Evolutionary conservation across 352 stramenopile species (phyloP).

Genomic region (Hyaloperonospora arabidopsidis): DNA sequence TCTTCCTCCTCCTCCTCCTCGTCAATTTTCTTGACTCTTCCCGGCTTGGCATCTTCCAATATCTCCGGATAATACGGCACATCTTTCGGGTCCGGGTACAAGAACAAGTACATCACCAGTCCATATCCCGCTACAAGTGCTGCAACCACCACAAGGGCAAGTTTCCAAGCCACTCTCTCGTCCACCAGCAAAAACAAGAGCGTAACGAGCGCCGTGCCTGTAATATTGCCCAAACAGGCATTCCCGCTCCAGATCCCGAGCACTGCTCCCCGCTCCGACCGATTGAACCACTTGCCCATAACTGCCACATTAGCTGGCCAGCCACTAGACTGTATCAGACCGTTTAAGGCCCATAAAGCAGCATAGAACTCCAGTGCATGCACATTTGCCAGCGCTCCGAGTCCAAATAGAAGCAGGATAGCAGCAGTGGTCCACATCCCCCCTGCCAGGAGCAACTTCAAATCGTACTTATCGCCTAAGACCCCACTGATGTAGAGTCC

Average conservation of each 20-base stretch:
- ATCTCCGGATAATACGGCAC: slow-evolving; percentile 40
- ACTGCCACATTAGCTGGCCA: slow-evolving; percentile 70
- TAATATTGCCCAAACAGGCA: slow-evolving; percentile 94
- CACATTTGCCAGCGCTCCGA: slow-evolving; percentile 49
- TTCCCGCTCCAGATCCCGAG: slow-evolving; percentile 95
- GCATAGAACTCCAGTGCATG: slow-evolving; percentile 68
- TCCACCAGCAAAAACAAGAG: slow-evolving; percentile 74
- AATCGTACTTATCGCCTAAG: slow-evolving; percentile 59
- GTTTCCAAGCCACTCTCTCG: slow-evolving; percentile 81
- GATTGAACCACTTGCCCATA: slow-evolving; percentile 91
- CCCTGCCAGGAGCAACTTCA: slow-evolving; percentile 56
- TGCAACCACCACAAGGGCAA: slow-evolving; percentile 83
- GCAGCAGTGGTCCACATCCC: slow-evolving; percentile 63
- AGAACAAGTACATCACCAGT: slow-evolving; percentile 74
- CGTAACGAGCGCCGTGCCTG: slow-evolving; percentile 80
- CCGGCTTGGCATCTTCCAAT: slow-evolving; percentile 42
- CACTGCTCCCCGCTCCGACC: slow-evolving; percentile 69
- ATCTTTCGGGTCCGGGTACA: slow-evolving; percentile 72
- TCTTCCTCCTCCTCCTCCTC: slow-evolving; percentile 11
- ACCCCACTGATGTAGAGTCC: slow-evolving; percentile 70
- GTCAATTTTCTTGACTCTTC: slow-evolving; percentile 20
- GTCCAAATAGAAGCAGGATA: slow-evolving; percentile 54
- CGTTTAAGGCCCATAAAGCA: slow-evolving; percentile 64
- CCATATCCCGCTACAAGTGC: slow-evolving; percentile 82
- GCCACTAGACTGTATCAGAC: slow-evolving; percentile 74